Evolutionary conservation across 306 rosid species (phyloP).

Genomic region (Dryas alaskensis): DNA sequence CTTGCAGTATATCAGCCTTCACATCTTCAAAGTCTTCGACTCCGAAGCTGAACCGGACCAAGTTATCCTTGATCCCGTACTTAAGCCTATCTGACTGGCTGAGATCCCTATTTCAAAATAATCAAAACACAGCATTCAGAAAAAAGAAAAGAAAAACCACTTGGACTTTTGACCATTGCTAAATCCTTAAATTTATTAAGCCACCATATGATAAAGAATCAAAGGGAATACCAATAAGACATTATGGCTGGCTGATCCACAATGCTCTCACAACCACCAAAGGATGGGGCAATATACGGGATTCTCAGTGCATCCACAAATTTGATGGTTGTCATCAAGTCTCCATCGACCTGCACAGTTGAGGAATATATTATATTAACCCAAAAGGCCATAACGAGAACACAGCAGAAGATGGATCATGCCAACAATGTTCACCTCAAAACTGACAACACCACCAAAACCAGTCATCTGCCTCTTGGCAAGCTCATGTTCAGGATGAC

Average conservation of each 20-base stretch:
- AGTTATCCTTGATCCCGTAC: conserved; percentile 78
- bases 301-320: conserved; percentile 81
- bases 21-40: conserved; percentile 70
- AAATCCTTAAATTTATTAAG: not conserved
- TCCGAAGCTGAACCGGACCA: conserved; percentile 98
- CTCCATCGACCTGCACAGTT: conserved; percentile 76
- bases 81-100: conserved; percentile 59
- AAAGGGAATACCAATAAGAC: conserved; percentile 71
- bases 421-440: conserved; percentile 54
- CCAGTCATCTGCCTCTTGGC: conserved; percentile 97
- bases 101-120: conserved; percentile 67
- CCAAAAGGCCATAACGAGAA: not conserved
- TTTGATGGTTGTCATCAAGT: conserved; percentile 55
- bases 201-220: conserved; percentile 1
- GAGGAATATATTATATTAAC: conserved; percentile 1
- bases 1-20: conserved; percentile 69
- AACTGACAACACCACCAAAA: conserved; percentile 95
- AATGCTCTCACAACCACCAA: conserved; percentile 98
- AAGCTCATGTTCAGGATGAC: conserved; percentile 92
- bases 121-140: not conserved
- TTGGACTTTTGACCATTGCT: not conserved
- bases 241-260: conserved; percentile 94
- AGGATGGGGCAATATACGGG: conserved; percentile 94
- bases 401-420: not conserved
- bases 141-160: not conserved